Percentiles rank a stretch among this genome's conserved stretches.
Conservation (phyloP, 345 rosid genomes). For the Gossypium mustelinum region DNA sequence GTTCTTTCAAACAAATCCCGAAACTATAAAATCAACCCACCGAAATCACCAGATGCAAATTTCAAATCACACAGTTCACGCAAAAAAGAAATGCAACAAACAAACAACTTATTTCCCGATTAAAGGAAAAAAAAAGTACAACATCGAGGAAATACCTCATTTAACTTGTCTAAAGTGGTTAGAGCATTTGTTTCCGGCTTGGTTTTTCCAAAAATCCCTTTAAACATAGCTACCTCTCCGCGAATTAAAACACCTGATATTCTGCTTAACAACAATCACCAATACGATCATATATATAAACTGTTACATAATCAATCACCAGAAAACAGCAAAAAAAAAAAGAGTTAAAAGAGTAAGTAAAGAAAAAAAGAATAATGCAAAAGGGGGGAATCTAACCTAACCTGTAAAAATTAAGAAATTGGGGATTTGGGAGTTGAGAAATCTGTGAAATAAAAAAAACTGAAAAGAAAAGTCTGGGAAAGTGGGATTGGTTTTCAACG, state of each 20-base stretch:
- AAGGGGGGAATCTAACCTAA: background rate
- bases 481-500: background rate
- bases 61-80: background rate
- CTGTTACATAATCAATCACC: constrained; percentile 4
- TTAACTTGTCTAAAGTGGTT: constrained; percentile 67
- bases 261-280: constrained; percentile 16
- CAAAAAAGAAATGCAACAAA: background rate
- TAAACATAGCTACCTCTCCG: constrained; percentile 55
- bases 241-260: constrained; percentile 30
- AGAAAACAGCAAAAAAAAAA: background rate
- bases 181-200: constrained; percentile 77
- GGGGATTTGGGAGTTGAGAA: constrained; percentile 1
- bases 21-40: background rate
- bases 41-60: background rate
- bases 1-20: background rate
- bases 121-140: background rate
- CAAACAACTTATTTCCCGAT: background rate
- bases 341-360: background rate
- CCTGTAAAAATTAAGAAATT: constrained; percentile 1
- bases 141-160: constrained; percentile 34
- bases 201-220: constrained; percentile 77
- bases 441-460: background rate
- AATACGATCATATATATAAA: constrained; percentile 8
- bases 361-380: background rate
- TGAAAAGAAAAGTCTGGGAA: background rate